phyloP scores from a whole-genome alignment of 805 yeast genomes.

The Ogataea salicorniae region DNA sequence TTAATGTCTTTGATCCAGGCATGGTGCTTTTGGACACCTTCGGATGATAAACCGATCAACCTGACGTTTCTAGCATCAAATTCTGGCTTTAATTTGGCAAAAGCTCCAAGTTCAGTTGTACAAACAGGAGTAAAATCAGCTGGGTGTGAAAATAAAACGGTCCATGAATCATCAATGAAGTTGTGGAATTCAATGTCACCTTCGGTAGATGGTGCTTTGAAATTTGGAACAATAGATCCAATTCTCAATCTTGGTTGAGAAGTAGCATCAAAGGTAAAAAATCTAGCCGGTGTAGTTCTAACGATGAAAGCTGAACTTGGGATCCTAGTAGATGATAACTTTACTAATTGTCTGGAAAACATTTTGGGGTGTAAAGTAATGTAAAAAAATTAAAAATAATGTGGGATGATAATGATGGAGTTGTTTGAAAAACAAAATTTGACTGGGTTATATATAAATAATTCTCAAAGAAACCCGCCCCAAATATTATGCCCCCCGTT shows the following conservation, averaged over 20 bases:
- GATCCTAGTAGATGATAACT: conserved; percentile 2
- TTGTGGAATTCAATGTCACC: conserved; percentile 87
- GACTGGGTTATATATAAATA: too few relatives aligned
- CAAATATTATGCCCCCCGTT: too few relatives aligned
- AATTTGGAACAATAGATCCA: conserved; percentile 85
- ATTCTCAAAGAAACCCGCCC: too few relatives aligned
- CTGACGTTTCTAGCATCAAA: conserved; percentile 80
- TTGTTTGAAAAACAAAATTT: too few relatives aligned
- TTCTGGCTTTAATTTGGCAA: conserved; percentile 83
- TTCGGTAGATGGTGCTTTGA: conserved; percentile 73
- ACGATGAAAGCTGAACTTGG: conserved; percentile 3
- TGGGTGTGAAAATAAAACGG: conserved; percentile 87
- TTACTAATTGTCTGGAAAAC: conserved; percentile 21
- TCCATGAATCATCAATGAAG: conserved; percentile 82
- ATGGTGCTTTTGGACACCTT: conserved; percentile 71
- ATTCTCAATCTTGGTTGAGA: conserved; percentile 65
- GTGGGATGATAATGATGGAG: too few relatives aligned
- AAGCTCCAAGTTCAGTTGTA: conserved; percentile 94
- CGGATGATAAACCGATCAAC: conserved; percentile 87
- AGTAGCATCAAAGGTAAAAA: conserved; percentile 43
- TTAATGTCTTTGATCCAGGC: conserved; percentile 91
- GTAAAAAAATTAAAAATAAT: too few relatives aligned
- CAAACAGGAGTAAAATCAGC: conserved; percentile 97
- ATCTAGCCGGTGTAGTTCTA: conserved; percentile 23
- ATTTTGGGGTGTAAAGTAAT: conserved; percentile 2